phyloP scores from a whole-genome alignment of 805 yeast genomes.

The Jamesozyma jinghongensis region DNA sequence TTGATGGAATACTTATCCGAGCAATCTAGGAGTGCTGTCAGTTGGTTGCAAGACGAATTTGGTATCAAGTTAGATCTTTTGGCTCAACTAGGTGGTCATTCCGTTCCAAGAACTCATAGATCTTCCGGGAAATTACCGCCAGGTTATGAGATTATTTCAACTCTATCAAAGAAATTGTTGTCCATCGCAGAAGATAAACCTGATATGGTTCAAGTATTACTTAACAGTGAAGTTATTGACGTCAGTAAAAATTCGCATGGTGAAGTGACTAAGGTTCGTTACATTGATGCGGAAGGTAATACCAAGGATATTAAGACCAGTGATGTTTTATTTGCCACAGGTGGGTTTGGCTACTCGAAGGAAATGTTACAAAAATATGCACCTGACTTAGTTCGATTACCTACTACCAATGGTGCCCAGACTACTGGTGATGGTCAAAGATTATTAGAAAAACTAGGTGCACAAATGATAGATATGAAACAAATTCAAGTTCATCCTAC shows the following conservation, averaged over 20 bases:
- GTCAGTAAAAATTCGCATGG: slow-evolving; percentile 23
- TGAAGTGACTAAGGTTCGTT: slow-evolving; percentile 37
- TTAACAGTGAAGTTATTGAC: slow-evolving; percentile 34
- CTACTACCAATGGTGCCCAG: slow-evolving; percentile 49
- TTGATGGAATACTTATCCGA: slow-evolving; percentile 52
- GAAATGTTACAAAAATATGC: slow-evolving; percentile 35
- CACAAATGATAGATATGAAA: slow-evolving; percentile 46
- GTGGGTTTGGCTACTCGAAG: slow-evolving; percentile 43
- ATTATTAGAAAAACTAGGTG: slow-evolving; percentile 38
- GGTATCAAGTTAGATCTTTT: slow-evolving; percentile 58
- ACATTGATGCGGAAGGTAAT: slow-evolving; percentile 27
- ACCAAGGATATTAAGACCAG: slow-evolving; percentile 22
- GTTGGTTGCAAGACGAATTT: slow-evolving; percentile 62
- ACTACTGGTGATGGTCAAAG: slow-evolving; percentile 56
- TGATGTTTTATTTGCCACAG: slow-evolving; percentile 47
- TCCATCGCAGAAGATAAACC: slow-evolving; percentile 21
- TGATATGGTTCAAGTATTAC: slow-evolving; percentile 29
- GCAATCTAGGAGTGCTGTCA: slow-evolving; percentile 57
- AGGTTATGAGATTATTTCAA: slow-evolving; percentile 48
- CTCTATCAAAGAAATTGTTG: slow-evolving; percentile 34
- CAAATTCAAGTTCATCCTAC: slow-evolving; percentile 59
- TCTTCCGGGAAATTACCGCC: slow-evolving; percentile 54
- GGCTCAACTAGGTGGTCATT: slow-evolving; percentile 73
- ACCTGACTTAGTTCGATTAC: slow-evolving; percentile 38
- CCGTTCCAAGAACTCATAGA: slow-evolving; percentile 72